These are phyloP conservation scores for Solanum pinnatisectum DNA, from an alignment of 257 asterid species.

Conservation along the genomic window DNA sequence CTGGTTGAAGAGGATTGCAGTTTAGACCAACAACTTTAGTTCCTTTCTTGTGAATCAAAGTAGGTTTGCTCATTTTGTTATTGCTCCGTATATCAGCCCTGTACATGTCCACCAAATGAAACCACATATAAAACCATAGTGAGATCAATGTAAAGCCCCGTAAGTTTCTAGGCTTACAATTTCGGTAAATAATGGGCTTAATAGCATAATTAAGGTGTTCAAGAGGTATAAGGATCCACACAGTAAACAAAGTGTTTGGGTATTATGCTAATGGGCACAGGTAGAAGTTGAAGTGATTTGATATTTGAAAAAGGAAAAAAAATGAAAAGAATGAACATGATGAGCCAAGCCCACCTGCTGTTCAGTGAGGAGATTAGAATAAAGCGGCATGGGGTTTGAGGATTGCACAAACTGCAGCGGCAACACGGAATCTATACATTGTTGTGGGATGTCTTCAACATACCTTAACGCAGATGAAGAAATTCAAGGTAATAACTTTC, in stretches of 20 bases:
- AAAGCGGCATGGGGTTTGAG: not conserved
- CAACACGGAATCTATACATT: not conserved
- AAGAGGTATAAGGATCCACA: not conserved
- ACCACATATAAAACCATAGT: not conserved
- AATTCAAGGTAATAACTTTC: not conserved
- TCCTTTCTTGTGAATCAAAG: constrained; percentile 87
- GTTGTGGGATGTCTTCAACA: not conserved
- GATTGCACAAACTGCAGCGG: not conserved
- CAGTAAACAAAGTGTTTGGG: not conserved
- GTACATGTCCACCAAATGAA: constrained; percentile 9
- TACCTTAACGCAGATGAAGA: not conserved
- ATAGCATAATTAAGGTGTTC: not conserved
- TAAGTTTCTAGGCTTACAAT: not conserved
- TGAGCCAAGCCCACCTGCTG: not conserved
- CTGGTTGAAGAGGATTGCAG: constrained; percentile 96
- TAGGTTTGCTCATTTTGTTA: constrained; percentile 40
- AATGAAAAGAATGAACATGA: not conserved
- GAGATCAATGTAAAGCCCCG: not conserved
- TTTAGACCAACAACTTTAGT: constrained; percentile 92
- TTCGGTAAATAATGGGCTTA: not conserved
- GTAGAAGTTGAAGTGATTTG: not conserved
- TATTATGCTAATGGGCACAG: not conserved
- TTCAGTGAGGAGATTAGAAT: not conserved
- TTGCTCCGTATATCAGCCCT: constrained; percentile 77
- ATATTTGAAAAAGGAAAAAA: not conserved